Conservation (phyloP, 2,329 filamentous ascomycete genomes). For the Aaosphaeria pasadenensis region DNA sequence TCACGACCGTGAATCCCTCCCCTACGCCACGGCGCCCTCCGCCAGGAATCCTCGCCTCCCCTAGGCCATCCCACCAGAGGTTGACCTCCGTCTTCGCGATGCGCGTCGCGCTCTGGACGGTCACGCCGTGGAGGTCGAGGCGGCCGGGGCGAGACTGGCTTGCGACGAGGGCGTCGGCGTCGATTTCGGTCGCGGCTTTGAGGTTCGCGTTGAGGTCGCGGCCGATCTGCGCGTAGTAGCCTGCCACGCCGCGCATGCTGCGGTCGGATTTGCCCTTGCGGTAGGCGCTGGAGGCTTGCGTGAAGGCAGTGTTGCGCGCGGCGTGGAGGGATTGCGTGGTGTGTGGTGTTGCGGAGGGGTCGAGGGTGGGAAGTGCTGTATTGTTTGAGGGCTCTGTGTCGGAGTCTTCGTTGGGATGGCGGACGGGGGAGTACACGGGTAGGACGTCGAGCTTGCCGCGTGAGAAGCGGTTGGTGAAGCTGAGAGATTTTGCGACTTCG, state of each 20-base stretch:
- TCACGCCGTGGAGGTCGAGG: conserved; percentile 81
- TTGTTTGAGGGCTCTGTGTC: conserved; percentile 19
- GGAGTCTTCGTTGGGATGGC: conserved; percentile 29
- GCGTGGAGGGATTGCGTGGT: conserved; percentile 44
- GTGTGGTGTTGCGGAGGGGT: conserved; percentile 30
- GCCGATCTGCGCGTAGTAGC: conserved; percentile 70
- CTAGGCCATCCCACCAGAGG: conserved; percentile 73
- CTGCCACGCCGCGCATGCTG: conserved; percentile 71
- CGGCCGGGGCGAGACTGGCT: conserved; percentile 64
- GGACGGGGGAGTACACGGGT: conserved; percentile 44
- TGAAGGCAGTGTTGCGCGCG: conserved; percentile 51
- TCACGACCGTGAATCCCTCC: conserved; percentile 70
- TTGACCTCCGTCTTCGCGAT: conserved; percentile 68
- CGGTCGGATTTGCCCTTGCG: conserved; percentile 65
- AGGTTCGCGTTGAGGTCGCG: conserved; percentile 61
- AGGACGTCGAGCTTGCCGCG: conserved; percentile 43
- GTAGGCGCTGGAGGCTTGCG: conserved; percentile 57
- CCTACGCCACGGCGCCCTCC: conserved; percentile 43
- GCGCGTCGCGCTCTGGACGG: conserved; percentile 74
- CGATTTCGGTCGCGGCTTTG: conserved; percentile 58
- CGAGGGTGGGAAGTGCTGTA: conserved; percentile 19
- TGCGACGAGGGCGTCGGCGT: conserved; percentile 69
- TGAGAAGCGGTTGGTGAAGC: conserved; percentile 28
- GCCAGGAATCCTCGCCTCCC: conserved; percentile 59
- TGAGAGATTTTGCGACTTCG: conserved; percentile 57